These are phyloP conservation scores for Pseudocercospora vitis DNA, from an alignment of 2,329 filamentous ascomycete genomes.

Conservation along the genomic window DNA sequence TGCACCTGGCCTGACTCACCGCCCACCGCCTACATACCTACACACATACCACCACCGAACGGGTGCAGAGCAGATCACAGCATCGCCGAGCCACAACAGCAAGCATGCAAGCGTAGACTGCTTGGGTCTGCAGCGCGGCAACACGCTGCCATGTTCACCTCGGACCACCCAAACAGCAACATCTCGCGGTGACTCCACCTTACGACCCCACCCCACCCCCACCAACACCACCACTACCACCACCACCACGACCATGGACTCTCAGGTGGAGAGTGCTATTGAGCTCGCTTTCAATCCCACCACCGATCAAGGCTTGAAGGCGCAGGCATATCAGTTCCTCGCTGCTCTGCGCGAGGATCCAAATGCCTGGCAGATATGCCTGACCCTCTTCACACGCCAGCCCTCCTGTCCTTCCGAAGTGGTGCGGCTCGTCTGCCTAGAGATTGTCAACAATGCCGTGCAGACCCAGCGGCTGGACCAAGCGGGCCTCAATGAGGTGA, in stretches of 20 bases:
- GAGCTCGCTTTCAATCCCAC: conserved; percentile 85
- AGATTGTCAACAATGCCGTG: conserved; percentile 89
- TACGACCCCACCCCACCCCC: no score
- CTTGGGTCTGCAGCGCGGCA: conserved; percentile 13
- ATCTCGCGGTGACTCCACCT: conserved; percentile 14
- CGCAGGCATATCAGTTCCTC: conserved; percentile 78
- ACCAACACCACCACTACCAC: no score
- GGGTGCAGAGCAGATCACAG: neutral
- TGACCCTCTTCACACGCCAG: conserved; percentile 76
- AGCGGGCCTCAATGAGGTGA: conserved; percentile 71
- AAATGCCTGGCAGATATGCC: conserved; percentile 86
- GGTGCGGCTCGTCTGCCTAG: conserved; percentile 83
- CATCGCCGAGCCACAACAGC: neutral
- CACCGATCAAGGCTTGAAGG: conserved; percentile 72
- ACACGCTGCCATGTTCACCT: conserved; percentile 23
- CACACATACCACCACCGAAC: neutral
- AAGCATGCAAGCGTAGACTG: conserved; percentile 18
- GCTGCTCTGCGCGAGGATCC: conserved; percentile 77
- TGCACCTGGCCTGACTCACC: conserved; percentile 15
- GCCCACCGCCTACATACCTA: conserved; percentile 1
- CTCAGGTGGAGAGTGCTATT: conserved; percentile 88
- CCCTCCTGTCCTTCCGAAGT: conserved; percentile 78
- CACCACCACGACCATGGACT: conserved; percentile 37
- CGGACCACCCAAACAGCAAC: conserved; percentile 9
- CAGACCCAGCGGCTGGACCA: conserved; percentile 74